A percentile compares a stretch with the other conserved stretches of the same genome.
Evolutionary conservation across 257 asterid genomes (phyloP).

Genomic region (Jacaranda mimosifolia): DNA sequence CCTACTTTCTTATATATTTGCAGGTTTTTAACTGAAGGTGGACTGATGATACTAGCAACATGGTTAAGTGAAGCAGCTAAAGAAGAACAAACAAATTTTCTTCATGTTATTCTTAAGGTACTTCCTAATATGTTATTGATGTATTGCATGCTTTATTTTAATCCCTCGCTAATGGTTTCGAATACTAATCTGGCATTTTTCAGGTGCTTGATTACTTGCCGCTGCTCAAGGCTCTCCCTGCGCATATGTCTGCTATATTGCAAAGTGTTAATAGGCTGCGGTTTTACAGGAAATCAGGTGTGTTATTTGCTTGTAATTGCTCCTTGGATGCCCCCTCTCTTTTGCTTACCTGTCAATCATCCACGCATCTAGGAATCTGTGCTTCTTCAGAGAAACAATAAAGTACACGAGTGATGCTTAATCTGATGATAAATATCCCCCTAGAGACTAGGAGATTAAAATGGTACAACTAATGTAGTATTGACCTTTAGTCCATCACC

Average conservation of each 20-base stretch:
- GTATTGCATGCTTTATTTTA: constrained; percentile 20
- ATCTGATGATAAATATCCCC: constrained; percentile 1
- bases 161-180: constrained; percentile 19
- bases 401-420: constrained; percentile 10
- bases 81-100: constrained; percentile 92
- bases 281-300: constrained; percentile 92
- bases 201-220: constrained; percentile 95
- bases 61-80: constrained; percentile 93
- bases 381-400: constrained; percentile 20
- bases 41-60: constrained; percentile 89
- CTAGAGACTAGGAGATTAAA: constrained; percentile 5
- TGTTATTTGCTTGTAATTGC: constrained; percentile 48
- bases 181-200: constrained; percentile 37
- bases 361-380: constrained; percentile 1
- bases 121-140: constrained; percentile 4
- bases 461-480: constrained; percentile 1
- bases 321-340: constrained; percentile 13
- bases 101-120: constrained; percentile 82
- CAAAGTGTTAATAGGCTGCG: constrained; percentile 92
- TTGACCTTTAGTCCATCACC: background rate
- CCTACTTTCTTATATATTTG: constrained; percentile 36
- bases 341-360: constrained; percentile 3
- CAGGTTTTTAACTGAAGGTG: constrained; percentile 92
- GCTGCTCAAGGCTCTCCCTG: constrained; percentile 81
- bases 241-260: constrained; percentile 92